Evolutionary conservation across 2,329 filamentous ascomycete species (phyloP), one percentile per base, ranked within the genome.

Genomic region (Aureobasidium mangrovei): DNA sequence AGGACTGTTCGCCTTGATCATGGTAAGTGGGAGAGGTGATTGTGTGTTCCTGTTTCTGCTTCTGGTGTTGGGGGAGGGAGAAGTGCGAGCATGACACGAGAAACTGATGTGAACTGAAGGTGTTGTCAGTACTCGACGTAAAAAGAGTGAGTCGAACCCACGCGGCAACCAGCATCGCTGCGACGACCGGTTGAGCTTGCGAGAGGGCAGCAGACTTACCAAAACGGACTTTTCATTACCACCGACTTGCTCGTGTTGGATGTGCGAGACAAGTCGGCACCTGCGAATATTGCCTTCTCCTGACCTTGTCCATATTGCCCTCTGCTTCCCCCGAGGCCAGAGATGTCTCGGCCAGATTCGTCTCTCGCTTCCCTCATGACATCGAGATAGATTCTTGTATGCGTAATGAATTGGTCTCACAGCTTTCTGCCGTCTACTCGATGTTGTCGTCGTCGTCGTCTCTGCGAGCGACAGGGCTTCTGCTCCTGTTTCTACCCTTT

Each of bases 391-490:
- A 18, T 18, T 18, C 18, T 18, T 18, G 18, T 18, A 18, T 1
- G 18, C 18, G 18, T 18, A 18, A 18, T 18, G 18, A 18, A 1
- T 18, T 18, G 18, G 18, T 18, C 18, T 18, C 18, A 18, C 18
- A 18, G 18, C 18, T 18, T 26, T 18, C 18, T 18, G 18, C 18
- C 18, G 18, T 36, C 40, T 44, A 53, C 49, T 62, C 63, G 41
- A 62, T 62, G 41, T 56, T 63, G 28, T 55, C 63, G 53, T 54
- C 62, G 18, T 59, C 59, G 45, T 57, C 47, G 26, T 66, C 68
- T 38, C 63, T 64, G 10, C 67, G 68, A 42, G 65, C 67, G 7
- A 68, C 72, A 7, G 72, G 72, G 58, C 72, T 75, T 54, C 71
- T 65, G 61, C 72, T 75, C 53, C 73, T 65, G 27, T 67, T 65